A percentile compares a stretch with the other conserved stretches of the same genome.
Evolutionary conservation across 1,139 yeast genomes (phyloP).

Genomic region (Blastobotrys arbuscula): DNA sequence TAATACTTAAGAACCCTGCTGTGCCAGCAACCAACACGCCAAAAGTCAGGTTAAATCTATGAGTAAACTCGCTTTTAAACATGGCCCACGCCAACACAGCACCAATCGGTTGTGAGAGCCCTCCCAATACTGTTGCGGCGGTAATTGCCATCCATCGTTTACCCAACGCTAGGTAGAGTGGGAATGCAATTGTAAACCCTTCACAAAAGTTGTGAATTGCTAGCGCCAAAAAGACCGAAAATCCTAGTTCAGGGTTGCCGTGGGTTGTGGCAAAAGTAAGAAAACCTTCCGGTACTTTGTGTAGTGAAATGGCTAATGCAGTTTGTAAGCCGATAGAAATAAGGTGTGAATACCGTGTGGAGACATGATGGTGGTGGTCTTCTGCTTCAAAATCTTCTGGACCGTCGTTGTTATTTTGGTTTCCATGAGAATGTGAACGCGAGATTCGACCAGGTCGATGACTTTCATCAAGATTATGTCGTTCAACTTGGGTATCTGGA

Average conservation of each 20-base stretch:
- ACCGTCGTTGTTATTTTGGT: slow-evolving; percentile 24
- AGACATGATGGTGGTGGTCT: slow-evolving; percentile 60
- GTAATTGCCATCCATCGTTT: slow-evolving; percentile 60
- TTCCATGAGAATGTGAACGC: too few species aligned
- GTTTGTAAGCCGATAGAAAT: slow-evolving; percentile 88
- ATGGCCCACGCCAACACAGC: slow-evolving; percentile 66
- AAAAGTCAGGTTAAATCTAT: slow-evolving; percentile 42
- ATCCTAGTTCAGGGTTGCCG: slow-evolving; percentile 67
- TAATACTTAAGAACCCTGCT: slow-evolving; percentile 75
- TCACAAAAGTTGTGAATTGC: slow-evolving; percentile 91
- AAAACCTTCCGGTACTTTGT: slow-evolving; percentile 93
- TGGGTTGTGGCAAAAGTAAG: slow-evolving; percentile 75
- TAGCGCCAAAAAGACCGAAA: slow-evolving; percentile 75
- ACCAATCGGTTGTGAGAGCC: slow-evolving; percentile 83
- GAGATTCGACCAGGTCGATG: neutral
- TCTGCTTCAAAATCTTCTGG: neutral
- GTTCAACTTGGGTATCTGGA: neutral
- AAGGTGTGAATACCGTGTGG: slow-evolving; percentile 69
- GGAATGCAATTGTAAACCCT: slow-evolving; percentile 91
- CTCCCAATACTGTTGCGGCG: slow-evolving; percentile 68
- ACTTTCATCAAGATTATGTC: neutral
- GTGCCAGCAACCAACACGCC: slow-evolving; percentile 68
- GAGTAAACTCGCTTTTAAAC: slow-evolving; percentile 40
- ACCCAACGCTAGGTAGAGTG: slow-evolving; percentile 67
- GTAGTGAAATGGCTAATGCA: slow-evolving; percentile 77